Base-by-base conservation (phyloP, 495 filamentous ascomycete genomes). In the Mytilinidion resinicola region DNA sequence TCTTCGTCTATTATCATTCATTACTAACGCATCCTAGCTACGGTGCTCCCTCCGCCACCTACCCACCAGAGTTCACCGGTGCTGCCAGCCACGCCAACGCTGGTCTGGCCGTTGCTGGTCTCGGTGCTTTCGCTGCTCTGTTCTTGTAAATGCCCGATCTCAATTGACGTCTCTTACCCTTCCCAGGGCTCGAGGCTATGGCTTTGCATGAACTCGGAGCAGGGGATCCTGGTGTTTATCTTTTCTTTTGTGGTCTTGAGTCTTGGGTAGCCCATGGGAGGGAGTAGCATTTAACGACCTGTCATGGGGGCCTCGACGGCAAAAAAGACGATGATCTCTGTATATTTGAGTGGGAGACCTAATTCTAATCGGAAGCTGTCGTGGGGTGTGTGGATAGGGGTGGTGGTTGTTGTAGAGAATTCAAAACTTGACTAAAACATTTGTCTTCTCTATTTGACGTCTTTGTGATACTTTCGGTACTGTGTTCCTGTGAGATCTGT, bases 361-460 rank as follows among this genome's bases (percentile, higher is more conserved):
- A 49, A 49, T 49, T 49, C 8, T 49, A 10, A 15, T 46, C 15
- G 42, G 20, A 20, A 46, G 42, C 14, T 43, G 39, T 9, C 10
- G 14, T 4, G 19, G 39, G 42, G 42, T 6, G 42, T 46, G 42
- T 17, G 42, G 42, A 12, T 15, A 46, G 42, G 42, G 20, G 42
- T 17, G 42, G 42, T 9, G 15, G 42, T 30, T 9, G 42, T 46
- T 46, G 42, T 46, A 46, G 42, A 9, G 42, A 46, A 46, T 46
- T 46, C 42, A n/a, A 46, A 46, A 46, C 20, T 46, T 46, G 42
- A 15, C 42, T 46, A 20, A 25, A 46, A 66, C 69, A 19, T 62
- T 74, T 64, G 59, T 12, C 11, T 51, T 25, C 10, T 69, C 56
- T 61, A 30, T 30, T 6, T 30, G 25, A 30, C 6, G 25, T 30